Percentiles rank a stretch among this genome's conserved stretches.
Evolutionary conservation across 108 stramenopile species (phyloP).

Genomic region (Skeletonema menzelii): DNA sequence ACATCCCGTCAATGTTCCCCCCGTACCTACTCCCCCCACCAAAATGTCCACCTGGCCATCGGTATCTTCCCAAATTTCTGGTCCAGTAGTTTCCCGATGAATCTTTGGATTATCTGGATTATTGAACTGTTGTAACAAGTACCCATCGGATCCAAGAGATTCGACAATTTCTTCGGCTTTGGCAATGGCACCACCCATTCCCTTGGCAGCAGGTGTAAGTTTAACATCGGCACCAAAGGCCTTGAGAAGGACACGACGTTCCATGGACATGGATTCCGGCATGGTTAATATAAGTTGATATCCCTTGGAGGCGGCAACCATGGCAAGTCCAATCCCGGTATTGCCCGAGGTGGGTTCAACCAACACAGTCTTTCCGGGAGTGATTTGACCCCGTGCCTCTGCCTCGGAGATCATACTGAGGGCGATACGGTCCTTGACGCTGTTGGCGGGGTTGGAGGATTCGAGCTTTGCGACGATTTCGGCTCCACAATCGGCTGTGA

Average conservation of each 20-base stretch:
- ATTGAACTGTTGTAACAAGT: conserved; percentile 91
- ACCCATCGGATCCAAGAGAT: conserved; percentile 52
- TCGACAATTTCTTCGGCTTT: conserved; percentile 73
- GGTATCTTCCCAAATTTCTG: conserved; percentile 79
- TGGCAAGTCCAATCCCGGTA: conserved; percentile 90
- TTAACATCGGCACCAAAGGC: conserved; percentile 80
- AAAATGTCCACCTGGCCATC: conserved; percentile 84
- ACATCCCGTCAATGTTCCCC: conserved; percentile 81
- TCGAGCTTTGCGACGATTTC: conserved; percentile 89
- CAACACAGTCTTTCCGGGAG: conserved; percentile 70
- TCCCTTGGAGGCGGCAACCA: conserved; percentile 89
- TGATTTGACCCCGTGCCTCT: conserved; percentile 82
- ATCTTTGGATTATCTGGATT: conserved; percentile 93
- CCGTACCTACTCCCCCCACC: conserved; percentile 87
- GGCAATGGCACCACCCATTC: conserved; percentile 82
- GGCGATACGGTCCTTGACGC: conserved; percentile 90
- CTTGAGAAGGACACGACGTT: conserved; percentile 84
- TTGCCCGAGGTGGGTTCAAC: conserved; percentile 93
- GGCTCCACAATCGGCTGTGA: conserved; percentile 60
- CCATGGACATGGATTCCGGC: conserved; percentile 91
- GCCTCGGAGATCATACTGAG: conserved; percentile 83
- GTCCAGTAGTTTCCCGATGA: conserved; percentile 83
- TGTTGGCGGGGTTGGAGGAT: conserved; percentile 86
- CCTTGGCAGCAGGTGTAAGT: conserved; percentile 77
- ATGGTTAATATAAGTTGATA: conserved; percentile 88